These are phyloP conservation scores for Seiridium cupressi DNA, from an alignment of 2,329 filamentous ascomycete genomes.

Conservation along the genomic window DNA sequence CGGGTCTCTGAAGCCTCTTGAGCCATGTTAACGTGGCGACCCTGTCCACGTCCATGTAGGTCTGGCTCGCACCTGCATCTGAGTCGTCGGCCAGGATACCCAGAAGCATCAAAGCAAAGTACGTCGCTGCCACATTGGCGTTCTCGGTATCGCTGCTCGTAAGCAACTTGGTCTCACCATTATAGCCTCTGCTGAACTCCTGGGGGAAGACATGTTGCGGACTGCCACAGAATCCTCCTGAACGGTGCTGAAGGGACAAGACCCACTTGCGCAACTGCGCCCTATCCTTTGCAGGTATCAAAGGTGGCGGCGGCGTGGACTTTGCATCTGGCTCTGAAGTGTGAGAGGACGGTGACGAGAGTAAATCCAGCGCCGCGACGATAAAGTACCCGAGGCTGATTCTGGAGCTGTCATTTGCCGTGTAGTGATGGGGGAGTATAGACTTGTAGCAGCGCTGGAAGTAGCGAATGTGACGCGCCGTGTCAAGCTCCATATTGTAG, in stretches of 20 bases:
- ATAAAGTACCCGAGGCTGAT: slow-evolving; percentile 90
- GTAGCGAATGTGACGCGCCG: slow-evolving; percentile 77
- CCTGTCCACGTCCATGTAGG: slow-evolving; percentile 65
- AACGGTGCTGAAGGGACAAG: slow-evolving; percentile 78
- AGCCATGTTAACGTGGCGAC: slow-evolving; percentile 72
- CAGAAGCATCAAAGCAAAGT: slow-evolving; percentile 79
- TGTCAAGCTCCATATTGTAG: slow-evolving; percentile 43
- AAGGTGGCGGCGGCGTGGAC: slow-evolving; percentile 54
- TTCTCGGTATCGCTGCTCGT: slow-evolving; percentile 37
- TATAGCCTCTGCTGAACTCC: slow-evolving; percentile 22
- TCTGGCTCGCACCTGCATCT: slow-evolving; percentile 35
- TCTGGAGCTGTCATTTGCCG: slow-evolving; percentile 83
- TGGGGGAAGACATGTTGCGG: slow-evolving; percentile 60
- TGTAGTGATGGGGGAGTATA: slow-evolving; percentile 79
- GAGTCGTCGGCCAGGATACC: slow-evolving; percentile 45
- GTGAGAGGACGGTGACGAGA: slow-evolving; percentile 57
- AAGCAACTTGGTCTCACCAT: slow-evolving; percentile 38
- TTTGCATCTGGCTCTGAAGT: slow-evolving; percentile 32
- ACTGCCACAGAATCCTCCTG: slow-evolving; percentile 86
- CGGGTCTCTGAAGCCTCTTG: slow-evolving; percentile 68
- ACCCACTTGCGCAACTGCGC: slow-evolving; percentile 68
- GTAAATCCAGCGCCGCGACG: slow-evolving; percentile 78
- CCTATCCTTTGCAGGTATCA: slow-evolving; percentile 46
- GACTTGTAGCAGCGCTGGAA: slow-evolving; percentile 86
- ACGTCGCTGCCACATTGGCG: slow-evolving; percentile 82